A percentile compares a stretch with the other conserved stretches of the same genome.
Evolutionary conservation across 352 stramenopile species (phyloP).

Genomic region (Globisporangium uncinulatum): DNA sequence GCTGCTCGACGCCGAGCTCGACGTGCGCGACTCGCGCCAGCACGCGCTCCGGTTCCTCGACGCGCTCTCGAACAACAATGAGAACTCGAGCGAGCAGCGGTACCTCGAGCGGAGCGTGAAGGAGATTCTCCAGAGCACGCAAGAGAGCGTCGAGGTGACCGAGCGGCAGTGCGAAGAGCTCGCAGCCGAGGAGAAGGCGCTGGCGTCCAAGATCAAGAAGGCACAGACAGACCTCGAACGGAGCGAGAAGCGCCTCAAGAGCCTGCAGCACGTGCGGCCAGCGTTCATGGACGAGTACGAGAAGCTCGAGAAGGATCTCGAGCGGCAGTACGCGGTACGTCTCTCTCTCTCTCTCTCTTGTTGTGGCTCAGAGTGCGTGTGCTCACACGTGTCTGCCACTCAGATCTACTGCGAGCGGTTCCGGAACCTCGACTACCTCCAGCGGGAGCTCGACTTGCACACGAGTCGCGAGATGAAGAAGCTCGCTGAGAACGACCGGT

Average conservation of each 20-base stretch:
- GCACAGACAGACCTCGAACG: slow-evolving; percentile 93
- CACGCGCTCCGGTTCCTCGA: slow-evolving; percentile 93
- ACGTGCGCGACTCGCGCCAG: slow-evolving; percentile 75
- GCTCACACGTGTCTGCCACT: background rate
- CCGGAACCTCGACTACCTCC: slow-evolving; percentile 96
- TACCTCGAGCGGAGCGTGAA: slow-evolving; percentile 85
- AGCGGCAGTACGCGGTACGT: slow-evolving; percentile 91
- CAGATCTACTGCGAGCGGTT: slow-evolving; percentile 91
- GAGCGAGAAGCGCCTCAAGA: slow-evolving; percentile 92
- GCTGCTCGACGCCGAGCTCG: slow-evolving; percentile 87
- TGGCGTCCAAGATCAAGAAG: slow-evolving; percentile 93
- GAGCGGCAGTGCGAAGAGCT: slow-evolving; percentile 88
- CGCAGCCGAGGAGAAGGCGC: slow-evolving; percentile 89
- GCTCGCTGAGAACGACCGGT: slow-evolving; percentile 82
- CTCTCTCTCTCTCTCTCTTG: background rate
- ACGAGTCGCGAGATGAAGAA: slow-evolving; percentile 84
- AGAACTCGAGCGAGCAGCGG: slow-evolving; percentile 81
- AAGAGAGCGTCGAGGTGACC: slow-evolving; percentile 86
- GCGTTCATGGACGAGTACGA: slow-evolving; percentile 98
- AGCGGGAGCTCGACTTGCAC: slow-evolving; percentile 91
- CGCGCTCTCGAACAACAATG: slow-evolving; percentile 76
- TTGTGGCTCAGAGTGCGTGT: background rate
- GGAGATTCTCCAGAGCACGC: slow-evolving; percentile 58
- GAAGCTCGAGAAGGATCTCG: slow-evolving; percentile 94
- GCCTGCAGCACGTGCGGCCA: slow-evolving; percentile 89